Percentiles rank a stretch among this genome's conserved stretches.
These are phyloP conservation scores for Penicillium crustosum DNA, from an alignment of 2,329 filamentous ascomycete genomes.

Conservation along the genomic window DNA sequence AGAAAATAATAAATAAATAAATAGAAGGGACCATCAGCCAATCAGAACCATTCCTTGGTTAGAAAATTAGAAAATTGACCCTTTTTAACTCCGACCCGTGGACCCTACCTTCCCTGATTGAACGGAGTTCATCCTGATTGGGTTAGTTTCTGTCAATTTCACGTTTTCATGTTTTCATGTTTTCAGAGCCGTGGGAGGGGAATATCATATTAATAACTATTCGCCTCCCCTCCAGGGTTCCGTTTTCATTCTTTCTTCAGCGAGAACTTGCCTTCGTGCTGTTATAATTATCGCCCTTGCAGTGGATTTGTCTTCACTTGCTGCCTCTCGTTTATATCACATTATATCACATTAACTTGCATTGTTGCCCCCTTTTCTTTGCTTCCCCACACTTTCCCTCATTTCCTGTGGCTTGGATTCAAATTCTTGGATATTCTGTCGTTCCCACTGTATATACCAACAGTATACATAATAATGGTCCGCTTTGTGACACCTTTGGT, in stretches of 20 bases:
- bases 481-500: constrained; percentile 35
- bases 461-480: constrained; percentile 34
- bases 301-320: constrained; percentile 10
- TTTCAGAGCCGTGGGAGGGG: not conserved
- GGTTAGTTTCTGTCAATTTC: not conserved
- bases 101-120: not conserved
- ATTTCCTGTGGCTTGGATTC: constrained; percentile 10
- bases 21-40: not conserved
- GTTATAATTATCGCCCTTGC: not conserved
- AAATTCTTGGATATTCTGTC: constrained; percentile 23
- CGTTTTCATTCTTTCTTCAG: constrained; percentile 2
- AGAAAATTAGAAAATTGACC: not conserved
- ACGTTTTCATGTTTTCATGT: not conserved
- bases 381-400: constrained; percentile 2
- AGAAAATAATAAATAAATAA: too few relatives aligned
- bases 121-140: constrained; percentile 1
- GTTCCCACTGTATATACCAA: constrained; percentile 16
- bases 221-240: not conserved
- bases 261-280: constrained; percentile 1
- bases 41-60: not conserved
- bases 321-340: constrained; percentile 7
- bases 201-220: constrained; percentile 7
- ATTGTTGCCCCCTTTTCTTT: not conserved
- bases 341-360: not conserved
- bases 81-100: not conserved